Evolutionary conservation across 1,284 basidiomycete genomes (phyloP), one percentile per base, ranked within the genome.

Genomic region (Ganoderma lucidum): DNA sequence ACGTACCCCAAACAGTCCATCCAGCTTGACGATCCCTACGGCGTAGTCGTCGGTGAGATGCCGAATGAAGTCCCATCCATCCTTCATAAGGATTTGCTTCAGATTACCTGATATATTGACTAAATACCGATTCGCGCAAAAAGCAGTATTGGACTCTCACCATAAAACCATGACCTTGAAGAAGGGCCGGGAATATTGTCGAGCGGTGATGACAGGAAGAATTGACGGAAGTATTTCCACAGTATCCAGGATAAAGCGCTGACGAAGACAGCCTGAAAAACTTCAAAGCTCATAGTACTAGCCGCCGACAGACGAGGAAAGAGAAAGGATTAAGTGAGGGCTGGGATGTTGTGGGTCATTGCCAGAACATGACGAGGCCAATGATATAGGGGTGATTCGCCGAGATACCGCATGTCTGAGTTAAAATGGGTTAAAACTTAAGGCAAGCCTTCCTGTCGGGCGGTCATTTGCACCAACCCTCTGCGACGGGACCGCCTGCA

Each of bases 31-130:
- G 2, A 73, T 23, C 71, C 69, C 2, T 48, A 42, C 35, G 3
- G 35, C 35, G 30, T 70, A 74, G 8, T 61, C 53, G 2, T 72
- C 62, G 2, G 66, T 68, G 0, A 72, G 61, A 23, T 70, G 41
- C 8, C 70, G 42, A 14, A 75, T 65, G 60, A 75, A 75, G 3
- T 63, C 62, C 72, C 72, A 75, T 6, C 73, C 75, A 15, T 72
- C 53, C 1, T 62, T 62, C 48, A 68, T 41, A 37, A 71, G 66
- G 9, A 75, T 12, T n/a, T 76, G 74, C 6, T 41, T 35, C 0
- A 72, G 51, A 48, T 76, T 74, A 2, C 75, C 75, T 76, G 44
- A 0, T 4, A 4, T 3, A 3, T 23, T 2, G 0, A 17, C 17
- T 44, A 28, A 44, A 19, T 15, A 5, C 14, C 14, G 15, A 28